Evolutionary conservation across 108 stramenopile species (phyloP), one percentile per base, ranked within the genome.

Genomic region (Skeletonema menzelii): DNA sequence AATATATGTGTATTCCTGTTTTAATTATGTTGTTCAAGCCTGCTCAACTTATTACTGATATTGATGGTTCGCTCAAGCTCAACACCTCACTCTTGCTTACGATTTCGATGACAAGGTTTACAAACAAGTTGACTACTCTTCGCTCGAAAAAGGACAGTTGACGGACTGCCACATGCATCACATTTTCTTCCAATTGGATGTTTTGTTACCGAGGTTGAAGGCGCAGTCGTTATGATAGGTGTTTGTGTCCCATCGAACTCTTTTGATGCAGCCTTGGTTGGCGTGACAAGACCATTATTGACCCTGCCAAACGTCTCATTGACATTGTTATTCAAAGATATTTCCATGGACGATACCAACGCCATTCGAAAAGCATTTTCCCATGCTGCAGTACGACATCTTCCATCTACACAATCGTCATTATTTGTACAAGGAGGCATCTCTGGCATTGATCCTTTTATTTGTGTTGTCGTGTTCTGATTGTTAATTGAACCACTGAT

Each of bases 331-430:
- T 17, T 4, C 26, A 63, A 60, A 11, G 65, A 65, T 13, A 44
- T 40, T 30, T 82, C 30, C 20, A 79, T 74, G 8, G 86, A 85
- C 1, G 76, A 61, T 7, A 69, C 64, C 67, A 91, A 61, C 11
- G 82, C 84, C 12, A 62, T 56, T 32, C 83, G 75, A 64, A 91
- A 88, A 5, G 82, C 84, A 59, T 57, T 63, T 59, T 88, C 84
- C 90, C 90, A 91, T 13, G 63, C 76, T 5, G 73, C 49, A 13
- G 87, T 88, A 35, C 81, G 62, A 53, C 89, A 90, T 53, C 37
- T 24, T 5, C 73, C 82, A 46, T 75, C 67, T 20, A 61, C 44
- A 24, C 75, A 73, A 31, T 38, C 34, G 20, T 73, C 75, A 57
- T 62, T 58, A 37, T 70, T 38, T 5, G 30, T 34, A 58, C 86